Evolutionary conservation across 2,329 filamentous ascomycete species (phyloP), one percentile per base, ranked within the genome.

Genomic region (Fusarium coicis): DNA sequence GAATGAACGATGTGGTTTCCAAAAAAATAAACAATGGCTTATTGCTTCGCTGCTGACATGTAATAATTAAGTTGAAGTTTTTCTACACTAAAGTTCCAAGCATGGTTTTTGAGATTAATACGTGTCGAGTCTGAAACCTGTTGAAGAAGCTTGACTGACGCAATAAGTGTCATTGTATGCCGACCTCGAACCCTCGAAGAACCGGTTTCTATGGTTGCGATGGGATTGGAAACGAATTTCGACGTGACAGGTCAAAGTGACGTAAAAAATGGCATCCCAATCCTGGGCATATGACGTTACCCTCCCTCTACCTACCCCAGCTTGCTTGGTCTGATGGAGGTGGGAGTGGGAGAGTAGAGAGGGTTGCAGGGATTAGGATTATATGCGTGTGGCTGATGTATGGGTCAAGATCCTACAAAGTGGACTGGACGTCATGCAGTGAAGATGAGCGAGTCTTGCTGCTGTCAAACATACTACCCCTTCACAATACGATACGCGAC

Each of bases 121-220:
- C 26, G 43, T 55, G 40, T 32, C 36, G 49, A 54, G n/a, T 47
- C 37, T 7, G 64, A 78, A 78, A 78, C 75, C 70, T 74, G 76
- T 72, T 68, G 44, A 23, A 16, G 7, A 58, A 8, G 44, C 43
- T 32, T 47, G 52, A 65, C 75, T 78, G 76, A 78, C 76, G 76
- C 76, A 78, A 78, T 78, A 32, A 49, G 63, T 76, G 76, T 74
- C 76, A 78, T 77, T 57, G 58, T 43, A 54, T 40, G 34, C 58
- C 34, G 23, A 49, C 36, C 39, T 63, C 32, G 49, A 54, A 36
- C 54, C 44, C 47, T 60, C 58, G 23, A 36, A 63, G 70, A 78
- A 78, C 76, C 72, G 58, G 76, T 78, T 78, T 78, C 65, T 44
- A 53, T 49, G 18, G 44, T 52, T 62, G 60, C 32, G 52, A 63